A percentile compares a stretch with the other conserved stretches of the same genome.
These are phyloP conservation scores for Dendrostoma leiphaemia DNA, from an alignment of 2,329 filamentous ascomycete species.

Conservation along the genomic window DNA sequence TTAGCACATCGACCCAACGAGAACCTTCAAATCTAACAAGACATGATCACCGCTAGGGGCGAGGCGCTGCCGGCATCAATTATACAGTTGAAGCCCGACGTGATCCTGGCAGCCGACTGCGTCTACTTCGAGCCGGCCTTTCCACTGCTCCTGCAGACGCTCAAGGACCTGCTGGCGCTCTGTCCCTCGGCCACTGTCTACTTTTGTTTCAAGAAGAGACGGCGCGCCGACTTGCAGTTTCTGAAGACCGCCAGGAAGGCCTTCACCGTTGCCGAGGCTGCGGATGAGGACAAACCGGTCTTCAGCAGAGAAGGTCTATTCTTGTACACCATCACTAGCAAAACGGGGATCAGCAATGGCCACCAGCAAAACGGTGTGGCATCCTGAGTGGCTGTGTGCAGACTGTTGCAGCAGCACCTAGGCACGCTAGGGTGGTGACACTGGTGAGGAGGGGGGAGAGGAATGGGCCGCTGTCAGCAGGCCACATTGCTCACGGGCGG, in stretches of 20 bases:
- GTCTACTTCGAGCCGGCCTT: constrained; percentile 98
- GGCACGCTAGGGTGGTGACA: too few species aligned
- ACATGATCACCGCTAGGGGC: constrained; percentile 44
- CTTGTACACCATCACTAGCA: constrained; percentile 55
- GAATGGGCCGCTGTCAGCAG: too few species aligned
- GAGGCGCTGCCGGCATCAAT: constrained; percentile 55
- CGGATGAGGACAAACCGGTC: constrained; percentile 57
- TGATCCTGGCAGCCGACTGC: constrained; percentile 93
- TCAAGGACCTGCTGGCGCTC: constrained; percentile 70
- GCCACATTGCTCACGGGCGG: too few species aligned
- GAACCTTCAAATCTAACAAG: constrained; percentile 1
- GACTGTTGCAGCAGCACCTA: neutral
- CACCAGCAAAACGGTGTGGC: constrained; percentile 3
- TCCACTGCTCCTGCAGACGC: constrained; percentile 76
- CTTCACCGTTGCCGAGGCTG: constrained; percentile 62
- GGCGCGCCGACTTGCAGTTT: constrained; percentile 76
- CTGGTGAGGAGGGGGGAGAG: neutral
- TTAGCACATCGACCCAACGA: neutral
- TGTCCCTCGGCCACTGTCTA: constrained; percentile 64
- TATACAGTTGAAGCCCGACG: constrained; percentile 61
- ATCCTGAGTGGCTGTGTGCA: constrained; percentile 1
- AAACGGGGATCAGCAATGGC: constrained; percentile 17
- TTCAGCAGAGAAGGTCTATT: constrained; percentile 60
- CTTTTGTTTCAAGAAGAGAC: constrained; percentile 94
- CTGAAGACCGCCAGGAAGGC: constrained; percentile 67